phyloP scores from a whole-genome alignment of 176 grass and related monocot species.

The Dactylis glomerata region DNA sequence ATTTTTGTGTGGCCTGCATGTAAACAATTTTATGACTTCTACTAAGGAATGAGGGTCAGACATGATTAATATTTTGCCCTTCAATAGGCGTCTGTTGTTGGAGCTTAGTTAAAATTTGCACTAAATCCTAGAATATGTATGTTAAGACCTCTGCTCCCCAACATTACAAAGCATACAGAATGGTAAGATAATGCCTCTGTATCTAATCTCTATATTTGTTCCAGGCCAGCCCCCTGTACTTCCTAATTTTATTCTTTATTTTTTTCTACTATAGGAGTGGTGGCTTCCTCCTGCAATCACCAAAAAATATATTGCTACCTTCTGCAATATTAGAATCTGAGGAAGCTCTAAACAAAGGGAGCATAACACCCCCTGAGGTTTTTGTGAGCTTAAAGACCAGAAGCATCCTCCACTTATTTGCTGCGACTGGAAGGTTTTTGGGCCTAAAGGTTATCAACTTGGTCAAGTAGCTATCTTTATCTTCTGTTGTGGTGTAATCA shows the following conservation, averaged over 20 bases:
- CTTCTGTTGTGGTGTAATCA: conserved; percentile 10
- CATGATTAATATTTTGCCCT: neutral
- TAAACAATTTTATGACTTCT: neutral
- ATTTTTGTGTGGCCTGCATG: neutral
- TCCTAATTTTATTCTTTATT: conserved; percentile 25
- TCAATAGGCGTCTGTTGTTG: neutral
- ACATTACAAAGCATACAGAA: neutral
- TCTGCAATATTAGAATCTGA: conserved; percentile 58
- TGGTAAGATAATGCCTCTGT: conserved; percentile 5
- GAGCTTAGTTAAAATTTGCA: neutral
- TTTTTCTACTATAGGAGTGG: conserved; percentile 68
- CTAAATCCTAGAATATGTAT: conserved; percentile 3
- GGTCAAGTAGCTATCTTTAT: conserved; percentile 10
- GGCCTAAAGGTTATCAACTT: conserved; percentile 65
- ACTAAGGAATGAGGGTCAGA: neutral
- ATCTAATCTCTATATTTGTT: conserved; percentile 26
- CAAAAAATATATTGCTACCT: conserved; percentile 66
- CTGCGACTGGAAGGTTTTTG: conserved; percentile 72
- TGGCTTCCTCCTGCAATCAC: conserved; percentile 78
- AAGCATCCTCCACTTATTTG: conserved; percentile 86
- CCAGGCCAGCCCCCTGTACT: conserved; percentile 8
- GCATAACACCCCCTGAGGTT: conserved; percentile 58
- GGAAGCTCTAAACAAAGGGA: conserved; percentile 79
- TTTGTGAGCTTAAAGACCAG: conserved; percentile 76
- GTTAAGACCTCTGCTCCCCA: neutral